phyloP scores from a whole-genome alignment of 495 filamentous ascomycete genomes.

The Mytilinidion resinicola region DNA sequence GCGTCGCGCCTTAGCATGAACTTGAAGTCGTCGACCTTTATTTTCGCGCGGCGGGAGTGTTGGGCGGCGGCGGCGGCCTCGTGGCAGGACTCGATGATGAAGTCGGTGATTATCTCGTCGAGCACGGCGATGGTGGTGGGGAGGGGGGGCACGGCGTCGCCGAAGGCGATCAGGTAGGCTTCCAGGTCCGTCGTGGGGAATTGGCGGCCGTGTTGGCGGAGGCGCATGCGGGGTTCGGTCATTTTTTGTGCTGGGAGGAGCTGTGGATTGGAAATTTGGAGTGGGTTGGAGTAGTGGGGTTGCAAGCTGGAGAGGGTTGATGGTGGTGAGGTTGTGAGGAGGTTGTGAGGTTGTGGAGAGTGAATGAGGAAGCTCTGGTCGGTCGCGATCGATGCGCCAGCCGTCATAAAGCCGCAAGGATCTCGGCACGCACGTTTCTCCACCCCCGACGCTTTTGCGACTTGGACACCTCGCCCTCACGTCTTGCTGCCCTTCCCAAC shows the following conservation, averaged over 20 bases:
- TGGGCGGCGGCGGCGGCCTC: slow-evolving; percentile 74
- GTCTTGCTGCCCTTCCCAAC: no score
- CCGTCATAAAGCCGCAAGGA: no score
- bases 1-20: slow-evolving; percentile 83
- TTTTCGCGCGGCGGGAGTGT: slow-evolving; percentile 80
- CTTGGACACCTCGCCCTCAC: not conserved
- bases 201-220: slow-evolving; percentile 81
- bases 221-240: slow-evolving; percentile 38
- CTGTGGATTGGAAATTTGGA: no score
- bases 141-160: slow-evolving; percentile 65
- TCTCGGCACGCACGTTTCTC: not conserved
- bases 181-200: slow-evolving; percentile 77
- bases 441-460: not conserved
- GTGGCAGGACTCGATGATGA: slow-evolving; percentile 75
- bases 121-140: slow-evolving; percentile 77
- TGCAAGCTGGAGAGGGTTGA: no score
- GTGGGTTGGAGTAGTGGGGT: no score
- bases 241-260: no score
- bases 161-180: slow-evolving; percentile 78
- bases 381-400: no score
- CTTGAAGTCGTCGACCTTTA: slow-evolving; percentile 96
- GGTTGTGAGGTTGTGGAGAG: no score
- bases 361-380: no score
- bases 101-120: slow-evolving; percentile 89
- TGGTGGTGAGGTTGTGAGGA: no score